phyloP scores from a whole-genome alignment of 257 asterid genomes.

The Osmanthus fragrans region DNA sequence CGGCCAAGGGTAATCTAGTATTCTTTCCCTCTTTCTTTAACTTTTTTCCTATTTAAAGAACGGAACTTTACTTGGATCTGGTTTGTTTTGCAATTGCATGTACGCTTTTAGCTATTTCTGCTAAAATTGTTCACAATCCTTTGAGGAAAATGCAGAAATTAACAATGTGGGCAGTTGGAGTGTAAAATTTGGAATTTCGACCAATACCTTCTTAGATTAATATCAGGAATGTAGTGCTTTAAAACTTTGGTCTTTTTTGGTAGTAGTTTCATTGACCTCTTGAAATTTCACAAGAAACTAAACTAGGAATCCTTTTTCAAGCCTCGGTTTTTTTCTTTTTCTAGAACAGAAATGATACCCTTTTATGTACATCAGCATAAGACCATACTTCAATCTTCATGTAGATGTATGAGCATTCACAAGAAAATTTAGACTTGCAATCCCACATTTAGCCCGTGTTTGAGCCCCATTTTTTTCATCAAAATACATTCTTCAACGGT shows the following conservation, averaged over 20 bases:
- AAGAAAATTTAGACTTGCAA: background rate
- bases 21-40: background rate
- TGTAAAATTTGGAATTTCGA: background rate
- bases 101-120: background rate
- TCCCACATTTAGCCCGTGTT: no score
- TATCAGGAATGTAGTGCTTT: background rate
- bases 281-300: background rate
- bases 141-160: background rate
- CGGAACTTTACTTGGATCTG: constrained; percentile 24
- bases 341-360: background rate
- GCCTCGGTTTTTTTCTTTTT: background rate
- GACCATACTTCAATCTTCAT: background rate
- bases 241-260: background rate
- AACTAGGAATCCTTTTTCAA: background rate
- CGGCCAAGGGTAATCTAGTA: constrained; percentile 59
- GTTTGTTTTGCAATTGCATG: constrained; percentile 5
- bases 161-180: background rate
- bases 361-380: background rate
- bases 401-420: background rate
- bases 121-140: background rate
- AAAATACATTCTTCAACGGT: no score
- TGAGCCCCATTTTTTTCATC: no score
- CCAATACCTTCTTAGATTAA: background rate
- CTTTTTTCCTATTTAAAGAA: background rate
- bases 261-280: background rate